A percentile compares a stretch with the other conserved stretches of the same genome.
Conservation (phyloP, 176 grass and related monocot genomes). For the Carex cristatella region DNA sequence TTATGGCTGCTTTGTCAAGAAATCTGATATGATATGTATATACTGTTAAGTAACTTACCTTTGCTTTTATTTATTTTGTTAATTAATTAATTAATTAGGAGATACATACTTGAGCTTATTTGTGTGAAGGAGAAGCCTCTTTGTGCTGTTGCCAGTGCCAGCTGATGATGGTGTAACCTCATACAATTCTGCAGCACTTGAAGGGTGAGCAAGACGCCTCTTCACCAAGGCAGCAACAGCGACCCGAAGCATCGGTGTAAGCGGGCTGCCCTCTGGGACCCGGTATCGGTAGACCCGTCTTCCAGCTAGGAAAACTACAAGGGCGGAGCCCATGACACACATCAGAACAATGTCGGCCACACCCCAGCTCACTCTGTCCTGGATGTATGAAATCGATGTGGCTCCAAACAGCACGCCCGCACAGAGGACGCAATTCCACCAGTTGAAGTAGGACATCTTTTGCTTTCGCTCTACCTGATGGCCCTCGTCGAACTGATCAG, state of each 20-base stretch:
- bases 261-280: constrained; percentile 39
- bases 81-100: constrained; percentile 6
- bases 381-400: constrained; percentile 51
- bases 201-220: constrained; percentile 36
- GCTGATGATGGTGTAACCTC: constrained; percentile 25
- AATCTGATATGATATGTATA: constrained; percentile 22
- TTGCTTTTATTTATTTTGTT: no score
- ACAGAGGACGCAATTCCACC: constrained; percentile 80
- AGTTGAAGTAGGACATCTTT: constrained; percentile 99
- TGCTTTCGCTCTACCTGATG: constrained; percentile 44
- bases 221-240: constrained; percentile 46
- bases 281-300: constrained; percentile 50
- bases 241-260: constrained; percentile 56
- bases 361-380: constrained; percentile 53
- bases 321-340: constrained; percentile 39
- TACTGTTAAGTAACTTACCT: no score
- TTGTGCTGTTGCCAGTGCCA: constrained; percentile 26
- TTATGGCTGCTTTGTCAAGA: constrained; percentile 75
- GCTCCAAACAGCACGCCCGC: constrained; percentile 45
- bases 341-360: constrained; percentile 43
- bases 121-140: constrained; percentile 52
- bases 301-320: constrained; percentile 50
- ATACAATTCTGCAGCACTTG: constrained; percentile 39
- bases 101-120: constrained; percentile 33
- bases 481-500: constrained; percentile 81